Base-by-base conservation (phyloP, 129 eudicot genomes). In the Centrapalus pauciflorus region DNA sequence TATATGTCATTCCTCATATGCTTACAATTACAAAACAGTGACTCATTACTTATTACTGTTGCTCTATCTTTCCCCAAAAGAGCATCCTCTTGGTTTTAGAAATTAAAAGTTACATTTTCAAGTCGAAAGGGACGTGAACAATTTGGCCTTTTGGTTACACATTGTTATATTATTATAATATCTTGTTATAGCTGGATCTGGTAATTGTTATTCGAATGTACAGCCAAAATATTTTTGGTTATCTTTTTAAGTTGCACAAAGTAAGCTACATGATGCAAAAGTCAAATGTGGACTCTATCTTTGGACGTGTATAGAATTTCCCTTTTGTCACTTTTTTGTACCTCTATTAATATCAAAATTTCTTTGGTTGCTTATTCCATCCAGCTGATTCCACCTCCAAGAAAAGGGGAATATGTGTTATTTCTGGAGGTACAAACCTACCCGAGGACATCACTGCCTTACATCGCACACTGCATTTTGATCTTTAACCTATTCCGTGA, bases 371-470 rank as follows among this genome's bases (percentile, higher is more conserved):
- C 34, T 61, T 45, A 73, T 56, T 21, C 13, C 16, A 1, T 71
- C 64, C 81, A 81, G 95, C 74, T 23, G 80, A 87, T 43, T 69
- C 79, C 68, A 72, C 55, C 51, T 25, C 43, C 72, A 84, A 74
- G 50, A 73, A 64, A 57, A 76, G 66, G 65, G 77, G 65, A 41
- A 5, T 45, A 10, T 69, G 85, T 77, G 65, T 37, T 54, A 54
- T 64, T 26, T 20, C 82, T 34, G 78, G 71, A 75, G 95, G 89
- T 83, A 78, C 30, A 57, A 45, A 57, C 40, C 25, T 69, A 14
- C 30, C 59, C 6, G 40, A 58, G 49, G 55, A 67, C 49, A 66
- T 64, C 54, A 20, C 69, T 6, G 34, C 45, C 45, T 9, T 48
- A 51, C 24, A 16, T 32, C 4, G 61, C 29, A 30, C 41, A 46